Evolutionary conservation across 441 rosid species (phyloP).

Genomic region (Populus hybrid): DNA sequence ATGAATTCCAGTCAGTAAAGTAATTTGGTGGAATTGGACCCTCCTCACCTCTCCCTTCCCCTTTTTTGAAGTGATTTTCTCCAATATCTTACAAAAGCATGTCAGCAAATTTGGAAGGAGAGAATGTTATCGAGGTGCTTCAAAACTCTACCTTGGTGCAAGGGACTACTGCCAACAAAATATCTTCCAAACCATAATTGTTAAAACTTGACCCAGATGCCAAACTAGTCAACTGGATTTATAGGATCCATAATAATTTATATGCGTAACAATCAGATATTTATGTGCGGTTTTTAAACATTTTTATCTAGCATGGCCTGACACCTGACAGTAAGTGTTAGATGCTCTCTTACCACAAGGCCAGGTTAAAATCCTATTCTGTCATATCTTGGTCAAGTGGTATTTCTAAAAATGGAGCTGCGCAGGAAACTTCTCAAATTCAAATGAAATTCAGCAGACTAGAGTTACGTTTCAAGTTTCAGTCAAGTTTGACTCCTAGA

Average conservation of each 20-base stretch:
- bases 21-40: neutral
- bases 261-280: neutral
- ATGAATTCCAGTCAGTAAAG: neutral
- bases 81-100: slow-evolving; percentile 5
- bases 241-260: neutral
- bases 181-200: neutral
- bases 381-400: neutral
- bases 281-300: neutral
- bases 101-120: neutral
- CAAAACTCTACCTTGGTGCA: neutral
- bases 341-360: neutral
- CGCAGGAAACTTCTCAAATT: neutral
- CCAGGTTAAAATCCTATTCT: neutral
- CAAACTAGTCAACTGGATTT: neutral
- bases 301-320: neutral
- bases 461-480: neutral
- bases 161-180: neutral
- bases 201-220: neutral
- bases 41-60: neutral
- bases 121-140: neutral
- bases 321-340: neutral
- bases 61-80: neutral
- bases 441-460: neutral
- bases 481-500: neutral
- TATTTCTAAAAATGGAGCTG: neutral